These are phyloP conservation scores for Hyphopichia fennica DNA, from an alignment of 1,139 yeast genomes.

Conservation along the genomic window DNA sequence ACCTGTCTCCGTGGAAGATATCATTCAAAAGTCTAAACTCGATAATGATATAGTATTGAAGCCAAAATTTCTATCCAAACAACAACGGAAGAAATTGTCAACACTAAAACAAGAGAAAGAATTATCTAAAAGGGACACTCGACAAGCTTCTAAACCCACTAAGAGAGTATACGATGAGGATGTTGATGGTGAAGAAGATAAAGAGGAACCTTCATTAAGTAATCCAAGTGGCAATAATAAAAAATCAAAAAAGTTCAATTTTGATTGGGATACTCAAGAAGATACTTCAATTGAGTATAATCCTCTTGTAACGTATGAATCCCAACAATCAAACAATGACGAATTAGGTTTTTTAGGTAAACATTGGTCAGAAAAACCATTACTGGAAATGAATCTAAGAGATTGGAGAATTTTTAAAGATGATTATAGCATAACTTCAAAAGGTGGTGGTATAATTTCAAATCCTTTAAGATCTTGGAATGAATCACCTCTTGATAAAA, in stretches of 20 bases:
- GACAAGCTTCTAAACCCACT: background rate
- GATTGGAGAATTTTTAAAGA: constrained; percentile 92
- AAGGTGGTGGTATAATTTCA: constrained; percentile 54
- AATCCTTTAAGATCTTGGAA: constrained; percentile 76
- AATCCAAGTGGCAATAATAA: background rate
- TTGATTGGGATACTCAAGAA: constrained; percentile 69
- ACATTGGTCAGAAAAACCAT: constrained; percentile 73
- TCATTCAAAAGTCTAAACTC: constrained; percentile 2
- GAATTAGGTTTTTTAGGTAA: constrained; percentile 23
- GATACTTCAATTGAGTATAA: constrained; percentile 55
- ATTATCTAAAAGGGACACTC: constrained; percentile 11
- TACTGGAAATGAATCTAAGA: constrained; percentile 66
- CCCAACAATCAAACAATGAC: constrained; percentile 4
- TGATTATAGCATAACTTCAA: constrained; percentile 66
- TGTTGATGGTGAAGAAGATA: constrained; percentile 4
- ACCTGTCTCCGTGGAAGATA: constrained; percentile 2
- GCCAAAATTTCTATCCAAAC: constrained; percentile 52
- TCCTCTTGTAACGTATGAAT: constrained; percentile 35
- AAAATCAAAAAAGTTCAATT: constrained; percentile 45
- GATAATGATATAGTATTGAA: constrained; percentile 15
- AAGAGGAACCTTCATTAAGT: background rate
- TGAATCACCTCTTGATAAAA: constrained; percentile 53
- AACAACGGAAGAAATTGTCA: constrained; percentile 41
- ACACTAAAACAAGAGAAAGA: constrained; percentile 18
- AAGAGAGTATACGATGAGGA: constrained; percentile 5